A percentile compares a stretch with the other conserved stretches of the same genome.
Conservation (phyloP, 2,329 filamentous ascomycete species). For the Sporothrix schenckii region DNA sequence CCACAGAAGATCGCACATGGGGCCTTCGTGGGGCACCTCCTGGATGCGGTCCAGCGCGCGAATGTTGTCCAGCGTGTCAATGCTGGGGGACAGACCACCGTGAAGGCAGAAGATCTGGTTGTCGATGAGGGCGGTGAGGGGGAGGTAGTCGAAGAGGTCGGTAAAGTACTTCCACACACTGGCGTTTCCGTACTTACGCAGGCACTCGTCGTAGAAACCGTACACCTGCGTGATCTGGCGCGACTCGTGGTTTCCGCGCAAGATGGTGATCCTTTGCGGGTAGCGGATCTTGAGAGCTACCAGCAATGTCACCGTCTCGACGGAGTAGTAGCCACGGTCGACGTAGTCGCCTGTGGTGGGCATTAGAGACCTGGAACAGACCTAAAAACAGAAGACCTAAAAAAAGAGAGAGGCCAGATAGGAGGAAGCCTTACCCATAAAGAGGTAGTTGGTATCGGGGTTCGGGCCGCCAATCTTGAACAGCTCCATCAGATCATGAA, state of each 20-base stretch:
- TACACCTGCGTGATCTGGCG: constrained; percentile 99
- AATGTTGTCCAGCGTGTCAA: constrained; percentile 95
- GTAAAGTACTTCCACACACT: constrained; percentile 99
- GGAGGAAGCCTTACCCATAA: constrained; percentile 74
- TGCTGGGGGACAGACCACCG: constrained; percentile 93
- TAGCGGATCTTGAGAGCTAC: constrained; percentile 98
- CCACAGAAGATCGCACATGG: constrained; percentile 98
- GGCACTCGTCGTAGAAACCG: constrained; percentile 98
- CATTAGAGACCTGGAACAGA: constrained; percentile 22
- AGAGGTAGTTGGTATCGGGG: constrained; percentile 98
- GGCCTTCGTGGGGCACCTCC: constrained; percentile 96
- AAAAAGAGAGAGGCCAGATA: neutral
- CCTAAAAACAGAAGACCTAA: too few species aligned
- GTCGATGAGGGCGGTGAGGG: constrained; percentile 94
- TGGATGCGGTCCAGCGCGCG: constrained; percentile 93
- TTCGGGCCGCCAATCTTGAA: constrained; percentile 99
- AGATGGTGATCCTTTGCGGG: constrained; percentile 95
- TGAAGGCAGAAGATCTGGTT: constrained; percentile 99
- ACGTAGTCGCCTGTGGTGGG: constrained; percentile 82
- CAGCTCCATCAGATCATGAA: constrained; percentile 98
- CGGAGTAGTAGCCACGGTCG: constrained; percentile 97
- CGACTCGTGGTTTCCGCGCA: constrained; percentile 98
- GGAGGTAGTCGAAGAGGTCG: constrained; percentile 97
- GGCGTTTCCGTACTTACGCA: constrained; percentile 97
- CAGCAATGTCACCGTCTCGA: constrained; percentile 95